Evolutionary conservation across 2,329 filamentous ascomycete genomes (phyloP), one percentile per base, ranked within the genome.

Genomic region (Cladosporium sp.): DNA sequence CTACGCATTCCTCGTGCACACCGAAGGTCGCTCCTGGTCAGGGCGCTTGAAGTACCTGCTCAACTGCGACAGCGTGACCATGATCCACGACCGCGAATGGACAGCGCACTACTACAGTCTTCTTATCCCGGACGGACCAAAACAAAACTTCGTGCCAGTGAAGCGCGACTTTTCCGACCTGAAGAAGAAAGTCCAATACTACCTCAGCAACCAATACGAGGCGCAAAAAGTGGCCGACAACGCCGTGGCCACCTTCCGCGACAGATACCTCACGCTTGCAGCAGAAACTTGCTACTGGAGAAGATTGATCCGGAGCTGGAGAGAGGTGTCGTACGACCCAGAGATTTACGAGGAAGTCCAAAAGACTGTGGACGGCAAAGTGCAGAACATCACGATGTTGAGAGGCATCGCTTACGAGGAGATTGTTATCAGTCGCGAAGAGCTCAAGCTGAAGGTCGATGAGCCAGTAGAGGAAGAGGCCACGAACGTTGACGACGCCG

Each of bases 221-320:
- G 64, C 67, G 28, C 57, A 68, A 34, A 38, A 30, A 9, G 66
- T 72, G 20, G 67, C 69, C 20, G 57, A 65, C 7, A 70, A 70
- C 49, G 62, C 63, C n/a, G 58, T 65, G 1, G 56, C 58, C 3
- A 67, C 65, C 1, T 71, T 72, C 59, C 61, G 69, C 17, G 61
- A 65, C n/a, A 56, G 64, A 15, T 70, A 70, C 34, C 49, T 67
- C 12, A 69, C 68, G 1, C 62, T 65, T 17, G 68, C 70, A 5
- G 70, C 70, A 1, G 64, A 65, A 20, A 65, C 69, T 14, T 72
- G 70, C 55, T 72, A 72, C 55, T 65, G 69, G 60, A 61, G 69
- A n/a, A 55, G 64, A 20, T 52, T 73, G 42, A 66, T 73, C 51
- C 49, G 64, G 39, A 63, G 64, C 20, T 73, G 70, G 70, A 56